Conservation (phyloP, 2,329 filamentous ascomycete genomes). For the Trichoderma sp. region DNA sequence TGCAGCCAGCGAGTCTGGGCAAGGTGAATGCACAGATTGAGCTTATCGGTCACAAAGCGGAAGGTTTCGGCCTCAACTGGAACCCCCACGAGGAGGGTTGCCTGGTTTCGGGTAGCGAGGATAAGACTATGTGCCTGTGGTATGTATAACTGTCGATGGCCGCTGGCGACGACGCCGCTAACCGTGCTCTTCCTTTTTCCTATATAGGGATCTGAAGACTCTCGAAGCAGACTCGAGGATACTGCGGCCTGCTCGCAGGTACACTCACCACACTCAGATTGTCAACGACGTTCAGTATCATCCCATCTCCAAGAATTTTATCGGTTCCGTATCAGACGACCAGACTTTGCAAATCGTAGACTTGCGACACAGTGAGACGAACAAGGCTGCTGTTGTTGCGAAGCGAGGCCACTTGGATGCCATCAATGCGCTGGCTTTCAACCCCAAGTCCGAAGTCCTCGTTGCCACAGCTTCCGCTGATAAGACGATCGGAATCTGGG, state of each 20-base stretch:
- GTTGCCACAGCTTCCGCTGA: slow-evolving; percentile 93
- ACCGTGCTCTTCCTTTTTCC: slow-evolving; percentile 24
- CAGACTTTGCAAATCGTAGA: slow-evolving; percentile 91
- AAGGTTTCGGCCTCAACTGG: slow-evolving; percentile 94
- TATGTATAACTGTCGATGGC: slow-evolving; percentile 40
- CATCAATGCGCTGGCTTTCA: slow-evolving; percentile 95
- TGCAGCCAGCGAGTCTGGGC: slow-evolving; percentile 62
- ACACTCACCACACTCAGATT: slow-evolving; percentile 83
- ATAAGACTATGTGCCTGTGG: slow-evolving; percentile 90
- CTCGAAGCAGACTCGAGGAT: slow-evolving; percentile 68
- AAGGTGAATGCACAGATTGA: slow-evolving; percentile 79
- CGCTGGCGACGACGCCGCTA: slow-evolving; percentile 1
- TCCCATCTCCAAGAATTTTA: slow-evolving; percentile 76
- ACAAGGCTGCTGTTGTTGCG: slow-evolving; percentile 66
- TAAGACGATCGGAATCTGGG: slow-evolving; percentile 94
- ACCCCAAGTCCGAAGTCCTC: slow-evolving; percentile 84
- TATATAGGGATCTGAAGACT: slow-evolving; percentile 71
- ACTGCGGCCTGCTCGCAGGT: slow-evolving; percentile 69
- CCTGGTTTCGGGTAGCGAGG: slow-evolving; percentile 87
- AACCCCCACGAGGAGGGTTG: slow-evolving; percentile 79
- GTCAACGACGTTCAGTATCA: slow-evolving; percentile 98
- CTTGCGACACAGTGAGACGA: slow-evolving; percentile 65
- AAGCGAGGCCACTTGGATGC: slow-evolving; percentile 81
- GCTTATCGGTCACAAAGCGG: slow-evolving; percentile 77
- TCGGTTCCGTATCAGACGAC: slow-evolving; percentile 94